Evolutionary conservation across 306 rosid species (phyloP), one percentile per base, ranked within the genome.

Genomic region (Vicia sativa): DNA sequence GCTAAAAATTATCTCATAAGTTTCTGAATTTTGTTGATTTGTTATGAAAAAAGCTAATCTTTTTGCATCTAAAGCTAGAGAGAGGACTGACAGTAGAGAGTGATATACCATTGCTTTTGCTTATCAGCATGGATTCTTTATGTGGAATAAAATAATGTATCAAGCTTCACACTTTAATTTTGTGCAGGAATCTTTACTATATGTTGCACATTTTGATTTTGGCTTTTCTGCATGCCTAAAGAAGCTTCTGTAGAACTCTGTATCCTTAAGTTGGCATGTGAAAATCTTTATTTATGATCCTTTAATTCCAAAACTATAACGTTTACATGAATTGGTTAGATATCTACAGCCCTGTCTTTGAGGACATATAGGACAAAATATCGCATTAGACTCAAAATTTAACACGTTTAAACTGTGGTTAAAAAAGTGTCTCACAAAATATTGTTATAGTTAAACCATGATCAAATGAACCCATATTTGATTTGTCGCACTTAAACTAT

Each of bases 1-100:
- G 63, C 62, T 11, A 48, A 70, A 76, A 57, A 44, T 68, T 31
- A 60, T 48, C 73, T 59, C 68, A 34, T 10, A 26, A 6, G 41
- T 71, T 53, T 31, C 54, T 79, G 72, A 79, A 79, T 77, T 77
- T 81, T 41, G 12, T 53, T 82, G 77, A 79, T 77, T 74, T 74
- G 77, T 15, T 74, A 70, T 65, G 26, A 35, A 56, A 77, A 79
- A 79, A 74, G 83, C 49, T 67, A 68, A 68, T 81, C 56, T 69
- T 77, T 81, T 61, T 67, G 75, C 65, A 55, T 73, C 78, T 54
- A 74, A 71, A 73, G 65, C 42, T 23, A 28, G 67, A 73, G 54
- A 28, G 67, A 73, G 54, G 62, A 60, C 62, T 57, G 74, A 53
- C 62, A 73, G 39, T 62, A 56, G 34, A 55, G 26, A 71, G 62